These are phyloP conservation scores for Fusarium fujikuroi DNA, from an alignment of 2,329 filamentous ascomycete genomes.

Conservation along the genomic window DNA sequence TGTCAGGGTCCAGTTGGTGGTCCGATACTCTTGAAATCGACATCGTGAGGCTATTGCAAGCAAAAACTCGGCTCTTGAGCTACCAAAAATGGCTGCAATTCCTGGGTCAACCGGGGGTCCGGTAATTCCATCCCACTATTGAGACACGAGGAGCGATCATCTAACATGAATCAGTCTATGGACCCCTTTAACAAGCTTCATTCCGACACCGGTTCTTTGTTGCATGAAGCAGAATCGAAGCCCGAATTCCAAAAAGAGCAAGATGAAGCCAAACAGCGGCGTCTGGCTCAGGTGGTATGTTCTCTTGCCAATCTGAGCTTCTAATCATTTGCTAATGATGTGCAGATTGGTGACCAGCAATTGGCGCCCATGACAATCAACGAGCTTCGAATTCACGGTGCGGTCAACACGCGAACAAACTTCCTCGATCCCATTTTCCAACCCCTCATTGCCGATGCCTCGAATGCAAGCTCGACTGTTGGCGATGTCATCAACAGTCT, in stretches of 20 bases:
- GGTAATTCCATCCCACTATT: slow-evolving; percentile 41
- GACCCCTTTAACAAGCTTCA: slow-evolving; percentile 55
- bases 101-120: slow-evolving; percentile 44
- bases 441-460: slow-evolving; percentile 77
- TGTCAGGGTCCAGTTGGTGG: slow-evolving; percentile 35
- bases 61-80: slow-evolving; percentile 31
- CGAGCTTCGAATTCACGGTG: slow-evolving; percentile 84
- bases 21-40: slow-evolving; percentile 29
- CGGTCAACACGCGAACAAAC: slow-evolving; percentile 80
- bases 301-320: background rate
- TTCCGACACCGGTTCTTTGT: slow-evolving; percentile 51
- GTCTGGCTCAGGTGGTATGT: slow-evolving; percentile 52
- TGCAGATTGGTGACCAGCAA: slow-evolving; percentile 72
- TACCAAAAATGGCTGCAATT: slow-evolving; percentile 49
- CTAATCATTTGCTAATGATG: slow-evolving; percentile 28
- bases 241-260: slow-evolving; percentile 51
- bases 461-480: slow-evolving; percentile 77
- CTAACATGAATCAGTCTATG: slow-evolving; percentile 46
- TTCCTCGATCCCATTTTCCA: slow-evolving; percentile 87
- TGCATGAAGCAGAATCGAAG: slow-evolving; percentile 53
- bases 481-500: slow-evolving; percentile 81
- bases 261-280: slow-evolving; percentile 54
- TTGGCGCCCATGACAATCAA: slow-evolving; percentile 89
- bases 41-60: slow-evolving; percentile 34
- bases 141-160: slow-evolving; percentile 20